Evolutionary conservation across 78 protist genomes (phyloP).

Genomic region (Parvularia atlantis): DNA sequence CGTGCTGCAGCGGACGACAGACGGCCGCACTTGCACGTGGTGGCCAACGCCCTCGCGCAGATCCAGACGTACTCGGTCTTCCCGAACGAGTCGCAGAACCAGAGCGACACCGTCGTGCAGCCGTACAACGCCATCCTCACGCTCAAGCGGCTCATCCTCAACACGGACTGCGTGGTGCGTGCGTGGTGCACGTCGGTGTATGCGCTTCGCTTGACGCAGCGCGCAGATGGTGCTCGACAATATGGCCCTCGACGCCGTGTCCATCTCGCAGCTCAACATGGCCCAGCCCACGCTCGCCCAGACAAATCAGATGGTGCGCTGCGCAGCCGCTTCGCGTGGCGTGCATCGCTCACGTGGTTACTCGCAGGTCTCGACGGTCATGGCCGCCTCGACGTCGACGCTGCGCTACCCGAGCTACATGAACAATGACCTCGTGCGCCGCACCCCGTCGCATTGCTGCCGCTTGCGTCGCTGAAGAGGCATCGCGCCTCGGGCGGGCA

Average conservation of each 20-base stretch:
- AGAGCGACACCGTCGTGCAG: conserved; percentile 88
- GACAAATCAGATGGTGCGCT: conserved; percentile 55
- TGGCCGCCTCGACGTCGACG: conserved; percentile 95
- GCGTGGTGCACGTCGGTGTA: background rate
- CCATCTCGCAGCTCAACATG: conserved; percentile 70
- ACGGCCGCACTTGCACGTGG: too few relatives aligned
- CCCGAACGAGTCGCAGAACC: conserved; percentile 58
- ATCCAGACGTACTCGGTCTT: conserved; percentile 97
- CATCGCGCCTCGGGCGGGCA: too few relatives aligned
- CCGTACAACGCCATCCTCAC: conserved; percentile 95
- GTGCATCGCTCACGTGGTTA: too few relatives aligned
- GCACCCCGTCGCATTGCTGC: too few relatives aligned
- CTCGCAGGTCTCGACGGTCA: conserved; percentile 78
- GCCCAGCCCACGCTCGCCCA: conserved; percentile 66
- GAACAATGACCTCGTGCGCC: conserved; percentile 97
- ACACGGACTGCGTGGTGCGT: conserved; percentile 81
- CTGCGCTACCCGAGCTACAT: conserved; percentile 94
- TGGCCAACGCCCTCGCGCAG: too few relatives aligned
- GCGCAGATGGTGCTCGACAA: conserved; percentile 91
- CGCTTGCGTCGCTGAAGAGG: too few relatives aligned
- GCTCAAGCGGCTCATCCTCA: conserved; percentile 77
- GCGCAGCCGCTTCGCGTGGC: too few relatives aligned
- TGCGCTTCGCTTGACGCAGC: background rate
- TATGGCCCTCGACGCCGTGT: conserved; percentile 90
- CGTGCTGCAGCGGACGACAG: too few relatives aligned